Evolutionary conservation across 768 basidiomycete genomes (phyloP).

Genomic region (Pleurotus eryngii): DNA sequence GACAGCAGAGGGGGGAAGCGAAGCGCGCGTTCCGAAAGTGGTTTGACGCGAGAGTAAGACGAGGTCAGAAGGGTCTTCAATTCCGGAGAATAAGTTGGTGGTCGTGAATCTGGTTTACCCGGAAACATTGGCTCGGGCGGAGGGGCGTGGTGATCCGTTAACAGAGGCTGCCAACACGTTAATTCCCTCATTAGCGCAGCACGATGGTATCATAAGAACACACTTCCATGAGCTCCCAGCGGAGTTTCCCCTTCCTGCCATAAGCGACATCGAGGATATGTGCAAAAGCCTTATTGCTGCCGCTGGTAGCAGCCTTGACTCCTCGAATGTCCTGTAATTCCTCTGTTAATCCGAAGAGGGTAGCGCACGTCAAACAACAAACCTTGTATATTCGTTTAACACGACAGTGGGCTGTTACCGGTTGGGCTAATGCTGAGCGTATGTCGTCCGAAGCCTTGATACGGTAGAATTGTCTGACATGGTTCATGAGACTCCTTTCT

Average conservation of each 20-base stretch:
- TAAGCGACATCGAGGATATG: constrained; percentile 68
- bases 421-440: constrained; percentile 36
- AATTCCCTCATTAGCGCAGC: background rate
- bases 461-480: constrained; percentile 58
- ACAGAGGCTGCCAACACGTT: constrained; percentile 44
- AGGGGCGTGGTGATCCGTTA: constrained; percentile 41
- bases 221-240: constrained; percentile 67
- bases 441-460: constrained; percentile 58
- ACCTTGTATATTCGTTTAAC: constrained; percentile 54
- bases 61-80: constrained; percentile 62
- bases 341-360: background rate
- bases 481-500: constrained; percentile 1
- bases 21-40: constrained; percentile 39
- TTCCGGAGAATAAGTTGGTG: constrained; percentile 63
- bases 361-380: background rate
- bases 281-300: constrained; percentile 46
- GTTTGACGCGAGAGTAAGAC: constrained; percentile 39
- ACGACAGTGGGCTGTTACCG: constrained; percentile 24
- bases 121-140: constrained; percentile 48
- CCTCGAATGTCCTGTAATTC: constrained; percentile 46
- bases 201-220: constrained; percentile 12
- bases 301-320: constrained; percentile 52
- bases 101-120: constrained; percentile 49
- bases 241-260: constrained; percentile 70
- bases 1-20: constrained; percentile 53